A percentile compares a stretch with the other conserved stretches of the same genome.
These are phyloP conservation scores for Carex littledalei DNA, from an alignment of 176 grass and related monocot species.

Conservation along the genomic window DNA sequence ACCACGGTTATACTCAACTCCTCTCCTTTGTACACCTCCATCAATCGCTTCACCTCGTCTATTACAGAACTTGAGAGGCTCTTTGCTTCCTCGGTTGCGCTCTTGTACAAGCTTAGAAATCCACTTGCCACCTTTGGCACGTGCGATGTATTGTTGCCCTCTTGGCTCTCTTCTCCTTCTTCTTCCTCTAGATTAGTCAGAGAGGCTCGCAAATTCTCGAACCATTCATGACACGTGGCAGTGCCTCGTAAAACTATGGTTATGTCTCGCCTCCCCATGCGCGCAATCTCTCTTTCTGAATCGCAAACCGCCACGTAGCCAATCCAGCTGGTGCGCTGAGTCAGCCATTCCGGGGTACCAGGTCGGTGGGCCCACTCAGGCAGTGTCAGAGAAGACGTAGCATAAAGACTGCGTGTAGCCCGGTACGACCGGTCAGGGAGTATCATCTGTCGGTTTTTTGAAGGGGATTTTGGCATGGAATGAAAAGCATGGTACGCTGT, in stretches of 20 bases:
- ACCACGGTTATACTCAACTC: slow-evolving; percentile 84
- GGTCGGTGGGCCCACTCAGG: slow-evolving; percentile 53
- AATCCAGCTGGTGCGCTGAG: slow-evolving; percentile 78
- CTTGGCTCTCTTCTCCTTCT: background rate
- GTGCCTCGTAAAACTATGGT: slow-evolving; percentile 80
- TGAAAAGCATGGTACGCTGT: slow-evolving; percentile 84
- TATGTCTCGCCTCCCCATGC: slow-evolving; percentile 90
- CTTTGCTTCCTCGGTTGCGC: slow-evolving; percentile 39
- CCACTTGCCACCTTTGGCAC: slow-evolving; percentile 68
- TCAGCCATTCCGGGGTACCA: slow-evolving; percentile 70
- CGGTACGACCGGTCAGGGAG: slow-evolving; percentile 83
- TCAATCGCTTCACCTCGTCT: slow-evolving; percentile 58
- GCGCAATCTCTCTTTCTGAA: slow-evolving; percentile 59
- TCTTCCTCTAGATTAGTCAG: slow-evolving; percentile 42
- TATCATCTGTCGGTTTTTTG: slow-evolving; percentile 45
- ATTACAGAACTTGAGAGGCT: slow-evolving; percentile 66
- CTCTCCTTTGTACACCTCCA: slow-evolving; percentile 85
- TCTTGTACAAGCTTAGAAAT: slow-evolving; percentile 77
- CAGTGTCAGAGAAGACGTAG: slow-evolving; percentile 66
- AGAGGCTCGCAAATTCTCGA: slow-evolving; percentile 65
- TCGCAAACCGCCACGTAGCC: slow-evolving; percentile 95
- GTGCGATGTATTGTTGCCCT: background rate
- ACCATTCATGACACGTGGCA: slow-evolving; percentile 87
- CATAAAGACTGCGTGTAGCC: slow-evolving; percentile 66
- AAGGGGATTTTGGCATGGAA: slow-evolving; percentile 46